Evolutionary conservation across 2,329 filamentous ascomycete genomes (phyloP), one percentile per base, ranked within the genome.

Genomic region (Lasiodiplodia sp.): DNA sequence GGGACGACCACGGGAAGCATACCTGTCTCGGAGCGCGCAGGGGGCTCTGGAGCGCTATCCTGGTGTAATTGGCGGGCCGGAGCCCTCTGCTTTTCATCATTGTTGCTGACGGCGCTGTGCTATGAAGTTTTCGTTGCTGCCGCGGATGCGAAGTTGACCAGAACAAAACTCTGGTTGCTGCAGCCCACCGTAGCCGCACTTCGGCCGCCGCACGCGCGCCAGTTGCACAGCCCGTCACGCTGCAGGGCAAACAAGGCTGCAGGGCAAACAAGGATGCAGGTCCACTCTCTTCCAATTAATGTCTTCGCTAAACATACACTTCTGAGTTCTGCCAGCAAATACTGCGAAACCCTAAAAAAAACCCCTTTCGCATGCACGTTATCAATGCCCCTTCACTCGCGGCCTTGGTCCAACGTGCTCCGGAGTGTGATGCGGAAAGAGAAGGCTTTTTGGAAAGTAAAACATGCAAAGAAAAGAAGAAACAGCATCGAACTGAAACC

Each of bases 81-180:
- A 83, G 73, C 71, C 82, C 83, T 81, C 82, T 82, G 75, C 81
- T 83, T 72, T 82, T 81, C 77, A 84, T 79, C 83, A 84, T 84
- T 69, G 75, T 78, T 75, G 76, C 73, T 73, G 74, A 76, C 74
- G 73, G 47, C 44, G 34, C 53, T 14, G 67, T 57, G 44, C 52
- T 64, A 44, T 53, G 52, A 38, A 52, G 49, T 58, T 62, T 60
- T 68, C 40, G 34, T 16, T n/a, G 47, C 31, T 11, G 47, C 40
- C 34, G 66, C 37, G 23, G n/a, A 31, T 55, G 66, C 57, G 56
- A 68, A 63, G 56, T 68, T 68, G 44, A 51, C 47, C 49, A 25
- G 44, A 68, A 57, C 51, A 63, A 68, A 67, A 56, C 23, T 4
- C 37, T 68, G 66, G 66, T 47, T 25, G 56, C 49, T 68, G n/a